These are phyloP conservation scores for Thalassiosira livingstoniorum DNA, from an alignment of 352 stramenopile species.

Conservation along the genomic window DNA sequence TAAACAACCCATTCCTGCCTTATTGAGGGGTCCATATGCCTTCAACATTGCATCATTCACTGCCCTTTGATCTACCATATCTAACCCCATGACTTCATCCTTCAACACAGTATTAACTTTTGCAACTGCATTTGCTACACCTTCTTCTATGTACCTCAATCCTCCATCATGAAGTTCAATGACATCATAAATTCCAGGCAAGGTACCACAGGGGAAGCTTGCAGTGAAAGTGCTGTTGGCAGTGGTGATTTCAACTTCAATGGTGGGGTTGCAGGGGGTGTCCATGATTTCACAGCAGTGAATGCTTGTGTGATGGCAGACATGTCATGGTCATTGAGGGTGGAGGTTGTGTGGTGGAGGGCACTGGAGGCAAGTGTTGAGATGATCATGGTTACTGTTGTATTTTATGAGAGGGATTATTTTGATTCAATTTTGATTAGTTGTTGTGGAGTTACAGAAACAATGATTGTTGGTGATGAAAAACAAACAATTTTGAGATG, in stretches of 20 bases:
- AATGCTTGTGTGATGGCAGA: slow-evolving; percentile 86
- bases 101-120: slow-evolving; percentile 99
- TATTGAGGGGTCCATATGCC: slow-evolving; percentile 98
- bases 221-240: slow-evolving; percentile 89
- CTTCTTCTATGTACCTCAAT: slow-evolving; percentile 97
- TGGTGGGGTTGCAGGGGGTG: slow-evolving; percentile 97
- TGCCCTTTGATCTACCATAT: slow-evolving; percentile 93
- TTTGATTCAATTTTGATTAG: no score
- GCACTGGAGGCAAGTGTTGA: no score
- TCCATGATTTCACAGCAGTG: slow-evolving; percentile 98
- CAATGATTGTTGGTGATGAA: no score
- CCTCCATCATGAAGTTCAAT: slow-evolving; percentile 94
- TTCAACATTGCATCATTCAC: slow-evolving; percentile 97
- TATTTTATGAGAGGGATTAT: no score
- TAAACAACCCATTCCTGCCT: slow-evolving; percentile 67
- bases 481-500: no score
- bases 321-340: no score
- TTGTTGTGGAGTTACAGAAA: no score
- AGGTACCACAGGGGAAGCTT: slow-evolving; percentile 94
- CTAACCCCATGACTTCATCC: slow-evolving; percentile 94
- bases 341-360: no score
- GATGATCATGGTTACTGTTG: no score
- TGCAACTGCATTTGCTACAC: slow-evolving; percentile 95
- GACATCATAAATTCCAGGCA: slow-evolving; percentile 96
- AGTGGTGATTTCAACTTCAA: slow-evolving; percentile 94